A percentile compares a stretch with the other conserved stretches of the same genome.
These are phyloP conservation scores for Glebionis coronaria DNA, from an alignment of 129 eudicot species.

Conservation along the genomic window DNA sequence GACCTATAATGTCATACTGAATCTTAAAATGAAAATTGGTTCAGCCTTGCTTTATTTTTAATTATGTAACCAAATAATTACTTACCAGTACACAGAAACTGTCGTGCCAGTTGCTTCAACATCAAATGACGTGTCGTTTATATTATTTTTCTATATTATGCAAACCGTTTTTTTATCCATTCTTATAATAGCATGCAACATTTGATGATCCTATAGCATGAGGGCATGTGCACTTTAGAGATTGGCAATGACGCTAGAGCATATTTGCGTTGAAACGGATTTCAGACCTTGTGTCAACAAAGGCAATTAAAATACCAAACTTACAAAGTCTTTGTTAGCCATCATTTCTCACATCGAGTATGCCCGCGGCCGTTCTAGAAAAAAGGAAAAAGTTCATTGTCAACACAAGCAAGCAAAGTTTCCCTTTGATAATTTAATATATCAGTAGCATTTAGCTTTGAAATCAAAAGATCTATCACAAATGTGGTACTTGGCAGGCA, in stretches of 20 bases:
- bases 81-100: not conserved
- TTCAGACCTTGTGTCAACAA: not conserved
- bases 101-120: conserved; percentile 8
- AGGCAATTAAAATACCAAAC: too few species aligned
- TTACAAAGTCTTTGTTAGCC: too few species aligned
- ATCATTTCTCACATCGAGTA: too few species aligned
- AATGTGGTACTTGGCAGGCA: too few species aligned
- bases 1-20: too few species aligned
- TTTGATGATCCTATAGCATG: conserved; percentile 18
- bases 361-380: too few species aligned
- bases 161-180: not conserved
- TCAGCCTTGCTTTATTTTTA: not conserved
- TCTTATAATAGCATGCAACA: conserved; percentile 3
- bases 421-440: too few species aligned
- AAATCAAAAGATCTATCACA: too few species aligned
- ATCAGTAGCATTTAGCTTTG: too few species aligned
- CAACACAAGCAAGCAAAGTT: too few species aligned
- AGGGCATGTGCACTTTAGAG: conserved; percentile 13
- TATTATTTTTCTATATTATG: conserved; percentile 17
- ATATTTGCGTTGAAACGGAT: not conserved
- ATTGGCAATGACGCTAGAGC: conserved; percentile 5
- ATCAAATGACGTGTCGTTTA: conserved; percentile 19
- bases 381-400: too few species aligned
- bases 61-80: conserved; percentile 9
- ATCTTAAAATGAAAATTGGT: too few species aligned